Conservation (phyloP, 805 yeast genomes). For the Myxozyma monticola region DNA sequence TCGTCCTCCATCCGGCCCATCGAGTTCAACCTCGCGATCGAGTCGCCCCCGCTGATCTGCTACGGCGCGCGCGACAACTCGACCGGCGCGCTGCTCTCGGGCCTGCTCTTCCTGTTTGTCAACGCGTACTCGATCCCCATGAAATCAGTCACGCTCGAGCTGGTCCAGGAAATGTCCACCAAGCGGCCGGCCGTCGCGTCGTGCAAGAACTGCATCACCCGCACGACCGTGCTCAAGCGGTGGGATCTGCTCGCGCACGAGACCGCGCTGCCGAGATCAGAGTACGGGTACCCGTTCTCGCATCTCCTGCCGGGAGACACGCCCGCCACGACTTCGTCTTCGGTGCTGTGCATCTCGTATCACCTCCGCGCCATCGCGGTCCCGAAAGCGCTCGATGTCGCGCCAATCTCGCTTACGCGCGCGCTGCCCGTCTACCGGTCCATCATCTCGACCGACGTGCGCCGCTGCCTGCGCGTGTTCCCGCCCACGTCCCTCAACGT, state of each 20-base stretch:
- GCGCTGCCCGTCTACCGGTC: slow-evolving; percentile 78
- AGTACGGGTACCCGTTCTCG: slow-evolving; percentile 89
- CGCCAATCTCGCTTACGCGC: slow-evolving; percentile 47
- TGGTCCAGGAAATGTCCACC: slow-evolving; percentile 70
- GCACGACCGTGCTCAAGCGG: slow-evolving; percentile 64
- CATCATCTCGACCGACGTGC: slow-evolving; percentile 75
- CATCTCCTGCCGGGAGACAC: slow-evolving; percentile 83
- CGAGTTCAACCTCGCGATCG: slow-evolving; percentile 62
- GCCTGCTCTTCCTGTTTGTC: slow-evolving; percentile 64
- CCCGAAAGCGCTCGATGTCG: slow-evolving; percentile 32
- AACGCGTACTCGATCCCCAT: slow-evolving; percentile 47
- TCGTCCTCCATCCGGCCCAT: slow-evolving; percentile 39
- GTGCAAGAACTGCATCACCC: slow-evolving; percentile 61
- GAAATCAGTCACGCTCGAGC: slow-evolving; percentile 58
- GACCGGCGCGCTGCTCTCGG: slow-evolving; percentile 83
- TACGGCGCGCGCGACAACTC: slow-evolving; percentile 79
- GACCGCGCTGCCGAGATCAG: slow-evolving; percentile 60
- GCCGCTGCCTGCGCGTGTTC: slow-evolving; percentile 83
- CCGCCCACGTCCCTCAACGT: slow-evolving; percentile 95
- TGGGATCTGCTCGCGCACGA: slow-evolving; percentile 80
- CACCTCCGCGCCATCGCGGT: slow-evolving; percentile 61
- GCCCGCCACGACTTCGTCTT: slow-evolving; percentile 65
- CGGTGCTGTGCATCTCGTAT: slow-evolving; percentile 72
- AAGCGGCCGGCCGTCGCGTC: slow-evolving; percentile 61
- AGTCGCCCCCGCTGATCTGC: slow-evolving; percentile 86